phyloP scores from a whole-genome alignment of 306 rosid genomes.

The Dryas alaskensis region DNA sequence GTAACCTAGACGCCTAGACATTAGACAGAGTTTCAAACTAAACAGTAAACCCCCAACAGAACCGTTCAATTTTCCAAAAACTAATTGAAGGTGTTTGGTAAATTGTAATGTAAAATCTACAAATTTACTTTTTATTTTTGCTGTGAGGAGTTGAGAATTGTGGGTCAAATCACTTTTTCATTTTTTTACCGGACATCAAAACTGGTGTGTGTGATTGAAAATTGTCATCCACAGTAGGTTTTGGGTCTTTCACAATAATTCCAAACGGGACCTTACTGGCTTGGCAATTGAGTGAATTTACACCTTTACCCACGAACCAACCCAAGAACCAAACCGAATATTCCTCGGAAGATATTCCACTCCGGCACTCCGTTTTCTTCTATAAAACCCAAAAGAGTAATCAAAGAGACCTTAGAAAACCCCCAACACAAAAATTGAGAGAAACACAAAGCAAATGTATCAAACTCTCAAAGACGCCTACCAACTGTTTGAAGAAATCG shows the following conservation, averaged over 20 bases:
- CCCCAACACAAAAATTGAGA: too few relatives aligned
- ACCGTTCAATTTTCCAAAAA: background rate
- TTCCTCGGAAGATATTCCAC: constrained; percentile 23
- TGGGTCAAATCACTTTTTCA: too few relatives aligned
- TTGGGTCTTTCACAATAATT: too few relatives aligned
- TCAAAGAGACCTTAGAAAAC: background rate
- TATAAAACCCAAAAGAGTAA: constrained; percentile 8
- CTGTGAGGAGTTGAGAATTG: too few relatives aligned
- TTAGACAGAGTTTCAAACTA: too few relatives aligned
- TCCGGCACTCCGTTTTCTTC: background rate
- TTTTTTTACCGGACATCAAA: too few relatives aligned
- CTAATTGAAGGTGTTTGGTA: background rate
- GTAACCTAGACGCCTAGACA: too few relatives aligned
- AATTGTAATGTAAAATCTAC: too few relatives aligned
- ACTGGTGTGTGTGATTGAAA: too few relatives aligned
- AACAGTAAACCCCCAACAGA: background rate
- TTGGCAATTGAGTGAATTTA: background rate
- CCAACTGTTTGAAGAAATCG: constrained; percentile 63
- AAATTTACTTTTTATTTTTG: too few relatives aligned
- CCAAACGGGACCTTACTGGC: background rate
- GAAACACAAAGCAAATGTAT: constrained; percentile 37
- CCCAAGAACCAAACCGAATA: constrained; percentile 27
- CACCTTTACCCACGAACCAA: background rate
- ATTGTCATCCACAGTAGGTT: too few relatives aligned
- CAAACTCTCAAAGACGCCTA: constrained; percentile 44